These are phyloP conservation scores for Colletotrichum aenigma DNA, from an alignment of 2,329 filamentous ascomycete species.

Conservation along the genomic window DNA sequence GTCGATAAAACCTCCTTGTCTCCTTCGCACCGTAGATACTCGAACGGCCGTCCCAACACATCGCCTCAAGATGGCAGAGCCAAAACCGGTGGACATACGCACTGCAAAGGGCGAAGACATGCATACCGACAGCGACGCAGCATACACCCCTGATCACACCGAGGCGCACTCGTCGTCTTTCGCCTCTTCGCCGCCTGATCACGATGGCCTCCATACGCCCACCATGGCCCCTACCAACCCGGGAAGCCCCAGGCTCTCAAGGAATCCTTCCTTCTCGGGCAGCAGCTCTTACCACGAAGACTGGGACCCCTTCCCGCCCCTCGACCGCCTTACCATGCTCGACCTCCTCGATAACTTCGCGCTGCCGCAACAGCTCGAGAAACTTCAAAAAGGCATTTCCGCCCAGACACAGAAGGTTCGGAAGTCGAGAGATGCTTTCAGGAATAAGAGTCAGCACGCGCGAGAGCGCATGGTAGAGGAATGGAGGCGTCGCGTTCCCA, in stretches of 20 bases:
- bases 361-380: slow-evolving; percentile 87
- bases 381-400: slow-evolving; percentile 81
- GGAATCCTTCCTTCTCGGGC: slow-evolving; percentile 81
- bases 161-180: slow-evolving; percentile 39
- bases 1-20: not conserved
- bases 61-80: slow-evolving; percentile 32
- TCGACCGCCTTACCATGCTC: slow-evolving; percentile 89
- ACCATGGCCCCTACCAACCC: slow-evolving; percentile 49
- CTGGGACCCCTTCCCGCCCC: slow-evolving; percentile 83
- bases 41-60: not conserved
- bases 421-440: slow-evolving; percentile 80
- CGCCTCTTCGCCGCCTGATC: slow-evolving; percentile 47
- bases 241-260: slow-evolving; percentile 67
- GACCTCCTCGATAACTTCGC: slow-evolving; percentile 95
- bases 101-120: slow-evolving; percentile 39
- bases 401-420: slow-evolving; percentile 85
- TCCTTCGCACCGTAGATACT: not conserved
- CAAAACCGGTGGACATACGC: slow-evolving; percentile 32
- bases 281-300: slow-evolving; percentile 88
- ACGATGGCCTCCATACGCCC: slow-evolving; percentile 52
- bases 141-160: slow-evolving; percentile 46
- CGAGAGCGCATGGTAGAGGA: slow-evolving; percentile 90
- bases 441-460: slow-evolving; percentile 77
- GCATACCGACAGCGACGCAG: slow-evolving; percentile 47
- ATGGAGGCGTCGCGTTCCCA: slow-evolving; percentile 84